Evolutionary conservation across 2,329 filamentous ascomycete genomes (phyloP).

Genomic region (Monilinia laxa): DNA sequence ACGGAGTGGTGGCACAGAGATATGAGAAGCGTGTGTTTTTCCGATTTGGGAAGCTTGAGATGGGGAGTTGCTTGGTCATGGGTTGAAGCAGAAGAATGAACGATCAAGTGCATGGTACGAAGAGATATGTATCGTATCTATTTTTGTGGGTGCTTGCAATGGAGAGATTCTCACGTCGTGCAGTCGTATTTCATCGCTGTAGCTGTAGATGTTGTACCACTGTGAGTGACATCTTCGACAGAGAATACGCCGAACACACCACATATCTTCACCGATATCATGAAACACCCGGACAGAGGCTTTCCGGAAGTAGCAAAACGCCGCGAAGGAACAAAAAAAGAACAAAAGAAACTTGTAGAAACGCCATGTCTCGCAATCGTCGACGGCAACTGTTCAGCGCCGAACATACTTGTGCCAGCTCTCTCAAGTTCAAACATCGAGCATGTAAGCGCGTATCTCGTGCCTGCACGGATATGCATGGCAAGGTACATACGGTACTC

Average conservation of each 20-base stretch:
- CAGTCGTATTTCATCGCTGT: conserved; percentile 1
- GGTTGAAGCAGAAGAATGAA: not conserved
- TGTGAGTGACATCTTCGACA: not conserved
- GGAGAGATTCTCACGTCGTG: not conserved
- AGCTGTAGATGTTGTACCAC: not conserved
- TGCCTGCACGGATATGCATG: conserved; percentile 6
- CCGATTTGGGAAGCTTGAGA: not conserved
- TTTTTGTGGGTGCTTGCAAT: not conserved
- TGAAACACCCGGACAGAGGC: not conserved
- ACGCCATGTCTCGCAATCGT: not conserved
- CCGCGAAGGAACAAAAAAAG: not conserved
- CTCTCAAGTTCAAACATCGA: not conserved
- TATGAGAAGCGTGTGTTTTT: not conserved
- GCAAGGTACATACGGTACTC: not conserved
- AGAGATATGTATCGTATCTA: not conserved
- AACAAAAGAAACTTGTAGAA: not conserved
- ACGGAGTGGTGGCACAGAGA: not conserved
- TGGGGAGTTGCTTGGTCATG: not conserved
- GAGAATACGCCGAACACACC: not conserved
- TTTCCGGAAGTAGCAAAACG: not conserved
- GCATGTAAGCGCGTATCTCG: conserved; percentile 3
- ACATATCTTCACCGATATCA: not conserved
- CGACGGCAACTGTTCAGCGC: not conserved
- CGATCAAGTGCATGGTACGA: not conserved
- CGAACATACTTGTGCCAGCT: not conserved